Evolutionary conservation across 176 grass and related monocot species (phyloP).

Genomic region (Aegilops longissima): DNA sequence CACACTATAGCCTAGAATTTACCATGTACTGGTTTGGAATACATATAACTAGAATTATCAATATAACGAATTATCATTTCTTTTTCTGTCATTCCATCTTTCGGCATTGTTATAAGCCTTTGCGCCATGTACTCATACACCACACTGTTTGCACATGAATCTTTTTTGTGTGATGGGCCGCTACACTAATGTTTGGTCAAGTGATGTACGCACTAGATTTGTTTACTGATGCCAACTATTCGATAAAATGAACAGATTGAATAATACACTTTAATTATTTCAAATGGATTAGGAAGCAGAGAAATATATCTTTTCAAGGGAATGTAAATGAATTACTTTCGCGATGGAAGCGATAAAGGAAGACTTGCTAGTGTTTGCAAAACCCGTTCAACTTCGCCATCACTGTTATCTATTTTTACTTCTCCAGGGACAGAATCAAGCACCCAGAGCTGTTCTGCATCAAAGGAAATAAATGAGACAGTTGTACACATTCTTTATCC

Average conservation of each 20-base stretch:
- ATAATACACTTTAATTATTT: not conserved
- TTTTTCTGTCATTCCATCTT: not conserved
- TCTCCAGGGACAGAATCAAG: conserved; percentile 92
- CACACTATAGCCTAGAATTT: not conserved
- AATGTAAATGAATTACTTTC: conserved; percentile 55
- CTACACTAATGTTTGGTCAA: not conserved
- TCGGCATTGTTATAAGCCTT: not conserved
- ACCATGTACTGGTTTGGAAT: not conserved
- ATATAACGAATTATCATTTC: not conserved
- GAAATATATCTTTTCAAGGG: not conserved
- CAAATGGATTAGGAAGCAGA: not conserved
- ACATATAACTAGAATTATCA: not conserved
- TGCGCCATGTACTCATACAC: not conserved
- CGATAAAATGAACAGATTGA: not conserved
- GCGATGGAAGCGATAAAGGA: conserved; percentile 69
- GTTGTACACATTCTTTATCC: not conserved
- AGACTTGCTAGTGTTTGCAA: conserved; percentile 71
- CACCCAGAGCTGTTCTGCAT: conserved; percentile 95
- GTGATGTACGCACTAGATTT: not conserved
- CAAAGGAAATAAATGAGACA: conserved; percentile 31
- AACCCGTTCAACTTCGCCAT: conserved; percentile 85
- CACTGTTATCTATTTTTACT: conserved; percentile 64
- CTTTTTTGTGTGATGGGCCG: not conserved
- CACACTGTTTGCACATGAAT: not conserved
- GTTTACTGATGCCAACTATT: not conserved